Base-by-base conservation (phyloP, 192 early-diverging fungal genomes). In the Coemansia biformis region DNA sequence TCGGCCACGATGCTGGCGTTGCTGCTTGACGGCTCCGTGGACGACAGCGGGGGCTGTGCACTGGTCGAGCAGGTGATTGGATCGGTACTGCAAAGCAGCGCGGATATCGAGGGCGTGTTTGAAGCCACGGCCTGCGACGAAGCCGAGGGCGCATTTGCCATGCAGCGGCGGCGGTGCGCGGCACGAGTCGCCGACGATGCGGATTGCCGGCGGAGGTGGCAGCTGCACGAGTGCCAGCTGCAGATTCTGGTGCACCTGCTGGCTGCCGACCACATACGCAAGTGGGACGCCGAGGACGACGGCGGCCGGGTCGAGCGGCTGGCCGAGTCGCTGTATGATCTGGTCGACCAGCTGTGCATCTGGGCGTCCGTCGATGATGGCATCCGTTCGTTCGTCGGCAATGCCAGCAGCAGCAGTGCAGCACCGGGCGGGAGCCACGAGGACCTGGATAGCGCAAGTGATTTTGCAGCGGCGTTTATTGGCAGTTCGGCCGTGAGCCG, bases 201-300 rank as follows among this genome's bases (percentile, higher is more conserved):
- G 8, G n/a, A 21, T 10, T 12, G 18, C 14, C 47, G 40, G 34
- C 63, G 54, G 34, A 19, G 14, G 23, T 74, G 70, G 70, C 63
- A 62, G 7, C 17, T 74, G 9, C 54, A 61, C 23, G 70, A 74
- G 35, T 74, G 60, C 18, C 70, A 59, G 39, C 57, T 74, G 0
- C 70, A 74, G 54, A 66, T 74, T 21, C 33, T 74, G 19, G 39
- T 74, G 26, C 63, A 66, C 14, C 30, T 74, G 9, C 58, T 74
- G 29, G 51, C 28, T 10, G 30, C 65, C 8, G 59, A 54, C 13
- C 46, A 32, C 3, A 4, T 50, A 7, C 51, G 40, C 13, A 12
- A n/a, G 24, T 10, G 45, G 21, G 44, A 23, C 2, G 39, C 28
- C 8, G 31, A 9, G 0, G 29, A 14, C 12, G 21, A 17, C n/a